Conservation (phyloP, 2,329 filamentous ascomycete genomes). For the Aspergillus oerlinghausenensis region DNA sequence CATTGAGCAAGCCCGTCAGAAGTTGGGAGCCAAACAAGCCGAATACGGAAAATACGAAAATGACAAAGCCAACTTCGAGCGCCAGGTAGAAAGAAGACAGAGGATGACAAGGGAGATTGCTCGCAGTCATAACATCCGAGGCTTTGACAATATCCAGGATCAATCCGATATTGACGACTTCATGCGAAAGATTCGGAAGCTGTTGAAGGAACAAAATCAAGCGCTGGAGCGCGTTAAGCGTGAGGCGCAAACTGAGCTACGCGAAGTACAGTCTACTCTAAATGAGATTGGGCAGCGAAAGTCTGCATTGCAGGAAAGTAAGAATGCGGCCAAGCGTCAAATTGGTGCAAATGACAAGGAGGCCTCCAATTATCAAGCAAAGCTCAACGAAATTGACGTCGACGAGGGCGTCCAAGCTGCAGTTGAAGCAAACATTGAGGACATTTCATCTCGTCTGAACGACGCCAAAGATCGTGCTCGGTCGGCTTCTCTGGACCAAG, state of each 20-base stretch:
- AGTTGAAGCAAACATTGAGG: constrained; percentile 68
- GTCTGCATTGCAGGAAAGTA: constrained; percentile 67
- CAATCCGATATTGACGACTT: constrained; percentile 72
- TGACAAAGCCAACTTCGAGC: constrained; percentile 80
- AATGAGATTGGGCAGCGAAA: constrained; percentile 71
- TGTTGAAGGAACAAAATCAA: constrained; percentile 72
- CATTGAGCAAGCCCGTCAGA: constrained; percentile 44
- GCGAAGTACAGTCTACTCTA: constrained; percentile 66
- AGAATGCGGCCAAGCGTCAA: constrained; percentile 66
- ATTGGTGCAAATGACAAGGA: constrained; percentile 71
- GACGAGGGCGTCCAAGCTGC: constrained; percentile 81
- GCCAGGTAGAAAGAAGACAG: constrained; percentile 67
- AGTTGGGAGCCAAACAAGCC: constrained; percentile 38
- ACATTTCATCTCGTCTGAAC: constrained; percentile 60
- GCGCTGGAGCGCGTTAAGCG: constrained; percentile 70
- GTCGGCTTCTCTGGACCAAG: constrained; percentile 63
- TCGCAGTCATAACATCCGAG: constrained; percentile 70
- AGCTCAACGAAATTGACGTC: constrained; percentile 67
- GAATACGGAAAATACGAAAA: constrained; percentile 70
- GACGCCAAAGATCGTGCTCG: constrained; percentile 61
- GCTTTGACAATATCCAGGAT: constrained; percentile 74
- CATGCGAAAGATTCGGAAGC: constrained; percentile 68
- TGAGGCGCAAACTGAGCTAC: constrained; percentile 69
- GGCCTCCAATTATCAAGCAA: constrained; percentile 60
- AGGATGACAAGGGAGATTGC: constrained; percentile 75